Evolutionary conservation across 768 basidiomycete species (phyloP), one percentile per base, ranked within the genome.

Genomic region (Termitomyces sp.): DNA sequence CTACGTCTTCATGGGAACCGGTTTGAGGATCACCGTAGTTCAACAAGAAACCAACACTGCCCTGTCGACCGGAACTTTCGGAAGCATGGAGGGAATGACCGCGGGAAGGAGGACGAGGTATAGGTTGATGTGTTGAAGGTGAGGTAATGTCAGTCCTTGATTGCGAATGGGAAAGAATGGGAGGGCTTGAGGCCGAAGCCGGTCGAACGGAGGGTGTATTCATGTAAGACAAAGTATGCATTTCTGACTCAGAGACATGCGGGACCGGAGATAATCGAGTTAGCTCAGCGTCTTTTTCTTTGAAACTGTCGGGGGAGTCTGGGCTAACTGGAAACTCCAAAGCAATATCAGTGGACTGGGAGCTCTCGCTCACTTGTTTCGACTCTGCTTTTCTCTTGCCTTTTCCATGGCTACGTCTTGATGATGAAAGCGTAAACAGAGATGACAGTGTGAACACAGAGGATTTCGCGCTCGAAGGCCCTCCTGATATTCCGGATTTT

Each of bases 301-400:
- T 68, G 43, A 62, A 60, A 30, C 64, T 65, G 59, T 69, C 68
- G 20, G 63, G 59, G 18, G 67, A 67, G 51, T 63, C 66, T 11
- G 63, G 63, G 35, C 70, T 62, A 26, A 70, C 52, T 16, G 75
- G 71, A 14, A 76, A 48, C 52, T 74, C 72, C 24, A 76, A 63
- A 44, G 69, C 67, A 47, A 72, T 69, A 46, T 68, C 70, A 13
- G 72, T 68, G 1, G 73, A 72, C 70, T 71, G 73, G 22, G 73
- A 73, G 43, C 68, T 64, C 41, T 72, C 69, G 52, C 66, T 69
- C 35, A 68, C n/a, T 36, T 66, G 44, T 2, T 58, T 57, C 16
- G 57, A 9, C 45, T 60, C 70, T 52, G 68, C 71, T 60, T 71
- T 71, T 55, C 63, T 70, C 62, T 75, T 76, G 54, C 74, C 74